phyloP scores from a whole-genome alignment of 192 early-diverging fungal genomes.

The Coemansia sp. region DNA sequence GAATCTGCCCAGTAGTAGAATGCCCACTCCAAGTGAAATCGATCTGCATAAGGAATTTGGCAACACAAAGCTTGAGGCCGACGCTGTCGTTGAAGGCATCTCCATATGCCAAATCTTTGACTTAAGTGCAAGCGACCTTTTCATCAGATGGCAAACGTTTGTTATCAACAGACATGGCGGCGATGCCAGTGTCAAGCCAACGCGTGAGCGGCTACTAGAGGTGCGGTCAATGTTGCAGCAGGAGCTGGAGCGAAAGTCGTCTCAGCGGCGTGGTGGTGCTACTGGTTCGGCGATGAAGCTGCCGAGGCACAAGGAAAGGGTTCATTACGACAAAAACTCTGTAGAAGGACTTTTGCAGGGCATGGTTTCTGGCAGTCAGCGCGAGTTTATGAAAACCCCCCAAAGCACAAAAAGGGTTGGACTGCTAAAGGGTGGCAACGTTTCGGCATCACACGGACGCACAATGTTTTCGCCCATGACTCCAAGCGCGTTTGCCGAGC shows the following conservation, averaged over 20 bases:
- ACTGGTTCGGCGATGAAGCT: constrained; percentile 31
- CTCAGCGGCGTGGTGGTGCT: constrained; percentile 26
- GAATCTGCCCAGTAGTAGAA: not conserved
- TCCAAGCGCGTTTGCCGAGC: constrained; percentile 51
- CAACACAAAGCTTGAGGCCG: constrained; percentile 32
- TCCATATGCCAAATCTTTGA: constrained; percentile 47
- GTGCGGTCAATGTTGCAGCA: constrained; percentile 32
- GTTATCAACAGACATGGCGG: constrained; percentile 47
- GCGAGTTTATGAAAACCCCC: constrained; percentile 28
- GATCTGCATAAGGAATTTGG: constrained; percentile 44
- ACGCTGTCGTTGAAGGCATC: constrained; percentile 41
- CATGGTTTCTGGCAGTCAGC: constrained; percentile 39
- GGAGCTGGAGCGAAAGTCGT: constrained; percentile 35
- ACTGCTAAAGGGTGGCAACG: constrained; percentile 23
- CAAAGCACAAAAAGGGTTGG: constrained; percentile 42
- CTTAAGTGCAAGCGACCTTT: constrained; percentile 39
- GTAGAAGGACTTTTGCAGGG: constrained; percentile 48
- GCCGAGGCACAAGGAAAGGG: constrained; percentile 38
- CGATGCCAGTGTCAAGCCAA: constrained; percentile 30
- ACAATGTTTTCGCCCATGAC: constrained; percentile 34
- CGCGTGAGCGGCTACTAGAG: constrained; percentile 48
- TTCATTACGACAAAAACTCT: constrained; percentile 50
- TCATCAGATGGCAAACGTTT: constrained; percentile 51
- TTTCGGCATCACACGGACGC: constrained; percentile 10
- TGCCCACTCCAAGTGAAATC: constrained; percentile 22